Conservation (phyloP, 208 protist species). For the Wallacemonas collosoma region DNA sequence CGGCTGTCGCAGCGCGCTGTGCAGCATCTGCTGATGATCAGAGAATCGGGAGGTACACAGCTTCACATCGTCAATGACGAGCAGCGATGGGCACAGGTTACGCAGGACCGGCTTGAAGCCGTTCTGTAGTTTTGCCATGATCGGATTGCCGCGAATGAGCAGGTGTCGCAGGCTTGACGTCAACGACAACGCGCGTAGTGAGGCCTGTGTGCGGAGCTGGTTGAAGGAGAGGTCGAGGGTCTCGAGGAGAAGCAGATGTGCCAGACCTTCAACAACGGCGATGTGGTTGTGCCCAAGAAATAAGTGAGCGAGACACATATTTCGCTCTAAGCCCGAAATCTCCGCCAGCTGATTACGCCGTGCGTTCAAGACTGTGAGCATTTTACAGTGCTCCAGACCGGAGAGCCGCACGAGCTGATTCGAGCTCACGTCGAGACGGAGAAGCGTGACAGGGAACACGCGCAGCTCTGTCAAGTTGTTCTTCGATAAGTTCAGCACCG, state of each 20-base stretch:
- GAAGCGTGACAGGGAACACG: constrained; percentile 61
- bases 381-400: constrained; percentile 64
- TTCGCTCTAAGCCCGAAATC: constrained; percentile 57
- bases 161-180: constrained; percentile 63
- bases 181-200: constrained; percentile 76
- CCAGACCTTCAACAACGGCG: constrained; percentile 57
- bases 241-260: constrained; percentile 79
- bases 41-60: constrained; percentile 51
- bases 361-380: constrained; percentile 83
- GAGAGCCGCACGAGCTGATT: constrained; percentile 59
- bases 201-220: constrained; percentile 44
- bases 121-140: constrained; percentile 40
- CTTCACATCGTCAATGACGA: constrained; percentile 65
- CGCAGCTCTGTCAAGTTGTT: constrained; percentile 58
- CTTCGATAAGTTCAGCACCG: constrained; percentile 68
- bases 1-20: constrained; percentile 34
- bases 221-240: constrained; percentile 88
- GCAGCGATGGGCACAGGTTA: constrained; percentile 82
- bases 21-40: constrained; percentile 32
- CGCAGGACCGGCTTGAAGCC: constrained; percentile 58
- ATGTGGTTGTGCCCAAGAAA: constrained; percentile 87
- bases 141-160: constrained; percentile 75
- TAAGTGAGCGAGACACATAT: constrained; percentile 62
- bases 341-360: constrained; percentile 55
- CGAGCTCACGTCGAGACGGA: constrained; percentile 81